Conservation (phyloP, 2,329 filamentous ascomycete species). For the Claviceps capensis region DNA sequence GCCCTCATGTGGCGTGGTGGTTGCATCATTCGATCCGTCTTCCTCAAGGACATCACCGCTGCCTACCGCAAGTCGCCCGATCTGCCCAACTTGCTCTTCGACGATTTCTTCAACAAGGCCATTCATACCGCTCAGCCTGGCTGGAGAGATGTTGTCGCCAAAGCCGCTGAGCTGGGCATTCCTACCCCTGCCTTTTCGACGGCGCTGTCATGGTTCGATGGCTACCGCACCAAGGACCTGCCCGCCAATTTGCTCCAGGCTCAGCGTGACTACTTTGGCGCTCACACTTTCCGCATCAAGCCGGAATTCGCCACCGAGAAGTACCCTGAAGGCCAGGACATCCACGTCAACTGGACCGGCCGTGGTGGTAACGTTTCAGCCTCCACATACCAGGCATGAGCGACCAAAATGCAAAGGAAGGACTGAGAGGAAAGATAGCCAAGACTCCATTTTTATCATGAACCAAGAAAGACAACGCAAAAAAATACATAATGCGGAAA, state of each 20-base stretch:
- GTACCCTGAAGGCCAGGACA: conserved; percentile 75
- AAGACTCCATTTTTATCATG: background rate
- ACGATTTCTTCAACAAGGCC: conserved; percentile 99
- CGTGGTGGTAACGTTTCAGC: conserved; percentile 94
- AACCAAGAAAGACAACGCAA: background rate
- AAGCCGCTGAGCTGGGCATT: conserved; percentile 87
- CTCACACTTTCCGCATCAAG: conserved; percentile 83
- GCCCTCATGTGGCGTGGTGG: conserved; percentile 99
- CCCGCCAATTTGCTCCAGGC: conserved; percentile 97
- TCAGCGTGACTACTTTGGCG: conserved; percentile 98
- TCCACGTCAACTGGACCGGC: conserved; percentile 99
- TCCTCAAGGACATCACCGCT: conserved; percentile 98
- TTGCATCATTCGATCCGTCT: conserved; percentile 99
- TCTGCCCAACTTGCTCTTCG: conserved; percentile 95
- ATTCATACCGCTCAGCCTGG: conserved; percentile 92
- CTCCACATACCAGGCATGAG: conserved; percentile 92
- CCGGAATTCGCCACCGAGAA: conserved; percentile 62
- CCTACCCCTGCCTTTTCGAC: conserved; percentile 94
- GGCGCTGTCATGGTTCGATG: conserved; percentile 95
- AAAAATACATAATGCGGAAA: background rate
- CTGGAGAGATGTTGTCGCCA: conserved; percentile 84
- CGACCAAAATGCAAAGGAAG: background rate
- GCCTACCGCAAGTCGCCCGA: conserved; percentile 91
- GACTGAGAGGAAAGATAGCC: background rate
- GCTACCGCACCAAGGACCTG: conserved; percentile 92